phyloP scores from a whole-genome alignment of 805 yeast genomes.

The Candida pseudoglaebosa region DNA sequence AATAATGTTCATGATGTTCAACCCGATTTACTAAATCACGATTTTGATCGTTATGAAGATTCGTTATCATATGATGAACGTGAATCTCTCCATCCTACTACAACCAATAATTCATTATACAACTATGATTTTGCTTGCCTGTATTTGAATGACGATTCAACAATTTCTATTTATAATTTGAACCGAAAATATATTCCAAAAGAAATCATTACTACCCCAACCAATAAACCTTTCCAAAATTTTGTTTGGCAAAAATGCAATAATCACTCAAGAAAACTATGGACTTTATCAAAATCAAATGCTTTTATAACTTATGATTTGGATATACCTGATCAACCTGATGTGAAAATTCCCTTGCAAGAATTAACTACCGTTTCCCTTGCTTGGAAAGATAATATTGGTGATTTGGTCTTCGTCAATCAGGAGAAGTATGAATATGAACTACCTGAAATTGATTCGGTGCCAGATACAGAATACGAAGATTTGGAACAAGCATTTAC shows the following conservation, averaged over 20 bases:
- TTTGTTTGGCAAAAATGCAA: conserved; percentile 38
- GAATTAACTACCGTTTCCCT: conserved; percentile 48
- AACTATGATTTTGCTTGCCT: conserved; percentile 71
- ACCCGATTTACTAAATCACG: conserved; percentile 9
- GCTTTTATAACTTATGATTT: conserved; percentile 33
- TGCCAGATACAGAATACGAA: conserved; percentile 8
- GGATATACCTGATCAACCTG: conserved; percentile 15
- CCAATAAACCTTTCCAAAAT: conserved; percentile 38
- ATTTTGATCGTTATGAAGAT: conserved; percentile 18
- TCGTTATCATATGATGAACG: conserved; percentile 15
- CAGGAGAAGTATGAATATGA: conserved; percentile 48
- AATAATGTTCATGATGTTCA: conserved; percentile 6
- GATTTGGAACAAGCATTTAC: conserved; percentile 7
- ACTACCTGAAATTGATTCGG: conserved; percentile 8
- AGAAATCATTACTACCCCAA: conserved; percentile 54
- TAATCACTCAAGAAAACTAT: conserved; percentile 21
- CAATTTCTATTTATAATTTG: conserved; percentile 65
- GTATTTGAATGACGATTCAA: conserved; percentile 68
- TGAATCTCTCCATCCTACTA: conserved; percentile 9
- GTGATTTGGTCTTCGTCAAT: conserved; percentile 47
- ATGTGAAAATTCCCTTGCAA: conserved; percentile 38
- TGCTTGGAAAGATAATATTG: conserved; percentile 54
- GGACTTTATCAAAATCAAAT: conserved; percentile 41
- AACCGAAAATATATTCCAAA: conserved; percentile 71
- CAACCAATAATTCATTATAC: conserved; percentile 26